Evolutionary conservation across 345 rosid genomes (phyloP).

Genomic region (Atalantia buxifolia): DNA sequence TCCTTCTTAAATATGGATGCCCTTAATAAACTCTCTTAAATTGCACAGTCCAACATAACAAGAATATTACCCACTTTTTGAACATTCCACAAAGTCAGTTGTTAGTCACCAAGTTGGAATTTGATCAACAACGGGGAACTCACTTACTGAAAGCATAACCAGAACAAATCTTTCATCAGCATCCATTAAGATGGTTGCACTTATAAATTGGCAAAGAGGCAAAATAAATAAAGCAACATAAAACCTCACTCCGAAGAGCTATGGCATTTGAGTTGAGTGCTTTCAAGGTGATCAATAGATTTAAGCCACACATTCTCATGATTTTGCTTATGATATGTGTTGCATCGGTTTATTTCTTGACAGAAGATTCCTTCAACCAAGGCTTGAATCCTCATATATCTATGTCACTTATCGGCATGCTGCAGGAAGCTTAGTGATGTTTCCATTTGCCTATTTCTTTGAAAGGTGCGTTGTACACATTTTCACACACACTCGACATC

Average conservation of each 20-base stretch:
- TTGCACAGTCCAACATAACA: too few species aligned
- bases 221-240: neutral
- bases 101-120: neutral
- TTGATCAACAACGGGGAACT: neutral
- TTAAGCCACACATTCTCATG: constrained; percentile 23
- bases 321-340: constrained; percentile 14
- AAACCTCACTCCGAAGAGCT: neutral
- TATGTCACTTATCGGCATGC: constrained; percentile 25
- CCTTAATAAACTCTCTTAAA: too few species aligned
- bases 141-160: neutral
- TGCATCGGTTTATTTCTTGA: constrained; percentile 19
- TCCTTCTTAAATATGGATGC: too few species aligned
- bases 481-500: neutral
- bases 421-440: constrained; percentile 5
- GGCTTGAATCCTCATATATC: constrained; percentile 31
- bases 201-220: constrained; percentile 1
- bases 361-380: constrained; percentile 28
- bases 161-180: neutral
- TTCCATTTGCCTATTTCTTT: constrained; percentile 30
- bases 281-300: constrained; percentile 6
- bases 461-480: constrained; percentile 3
- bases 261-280: neutral
- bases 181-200: neutral
- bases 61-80: neutral
- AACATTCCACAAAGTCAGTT: neutral